Conservation (phyloP, 495 filamentous ascomycete genomes). For the Penicillium robsamsonii region DNA sequence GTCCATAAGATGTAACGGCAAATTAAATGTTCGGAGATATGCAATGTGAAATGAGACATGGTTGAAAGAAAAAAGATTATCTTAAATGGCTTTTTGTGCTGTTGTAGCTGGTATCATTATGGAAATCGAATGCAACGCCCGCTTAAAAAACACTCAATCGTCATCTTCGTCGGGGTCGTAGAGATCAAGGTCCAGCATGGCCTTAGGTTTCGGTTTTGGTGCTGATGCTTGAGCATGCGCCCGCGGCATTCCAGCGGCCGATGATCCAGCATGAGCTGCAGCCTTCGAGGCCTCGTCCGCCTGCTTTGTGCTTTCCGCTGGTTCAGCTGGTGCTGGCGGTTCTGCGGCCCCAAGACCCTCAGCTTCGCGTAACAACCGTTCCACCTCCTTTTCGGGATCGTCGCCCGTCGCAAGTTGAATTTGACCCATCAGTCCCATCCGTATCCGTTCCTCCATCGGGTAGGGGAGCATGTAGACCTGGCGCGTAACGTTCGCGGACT, state of each 20-base stretch:
- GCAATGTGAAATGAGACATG: not conserved
- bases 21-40: not conserved
- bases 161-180: slow-evolving; percentile 51
- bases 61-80: not conserved
- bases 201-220: slow-evolving; percentile 42
- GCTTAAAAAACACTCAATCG: slow-evolving; percentile 22
- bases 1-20: slow-evolving; percentile 52
- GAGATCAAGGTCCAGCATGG: slow-evolving; percentile 44
- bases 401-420: slow-evolving; percentile 39
- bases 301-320: slow-evolving; percentile 23
- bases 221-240: slow-evolving; percentile 26
- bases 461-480: slow-evolving; percentile 48
- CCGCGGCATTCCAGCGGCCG: slow-evolving; percentile 18
- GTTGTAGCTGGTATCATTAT: slow-evolving; percentile 23
- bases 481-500: slow-evolving; percentile 44
- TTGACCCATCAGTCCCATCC: slow-evolving; percentile 49
- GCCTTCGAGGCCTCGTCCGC: slow-evolving; percentile 40
- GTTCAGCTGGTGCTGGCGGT: slow-evolving; percentile 20
- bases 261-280: slow-evolving; percentile 36
- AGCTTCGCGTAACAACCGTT: slow-evolving; percentile 42
- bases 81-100: slow-evolving; percentile 1
- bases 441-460: slow-evolving; percentile 48
- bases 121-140: slow-evolving; percentile 9
- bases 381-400: slow-evolving; percentile 43
- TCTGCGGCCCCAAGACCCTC: slow-evolving; percentile 39